Conservation (phyloP, 495 filamentous ascomycete species). For the Aspergillus conjunctus region DNA sequence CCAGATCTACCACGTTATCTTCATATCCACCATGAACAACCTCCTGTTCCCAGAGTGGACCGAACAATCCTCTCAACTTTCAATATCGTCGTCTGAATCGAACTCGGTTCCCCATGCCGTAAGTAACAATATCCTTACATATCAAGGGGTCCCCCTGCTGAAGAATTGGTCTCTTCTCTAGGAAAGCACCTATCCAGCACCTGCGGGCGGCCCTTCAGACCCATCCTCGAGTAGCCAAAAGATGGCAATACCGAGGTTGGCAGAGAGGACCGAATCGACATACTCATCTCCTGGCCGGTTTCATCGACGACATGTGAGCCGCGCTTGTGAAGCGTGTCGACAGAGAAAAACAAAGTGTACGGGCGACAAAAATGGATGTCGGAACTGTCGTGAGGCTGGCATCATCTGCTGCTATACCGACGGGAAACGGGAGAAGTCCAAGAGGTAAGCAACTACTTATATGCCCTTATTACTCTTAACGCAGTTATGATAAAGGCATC, state of each 20-base stretch:
- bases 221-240: slow-evolving; percentile 29
- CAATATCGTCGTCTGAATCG: background rate
- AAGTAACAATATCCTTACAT: background rate
- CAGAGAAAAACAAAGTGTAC: slow-evolving; percentile 61
- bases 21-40: background rate
- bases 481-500: background rate
- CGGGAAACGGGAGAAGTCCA: slow-evolving; percentile 59
- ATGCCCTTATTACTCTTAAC: background rate
- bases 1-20: background rate
- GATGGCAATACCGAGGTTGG: slow-evolving; percentile 46
- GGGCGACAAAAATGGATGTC: slow-evolving; percentile 56
- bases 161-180: background rate
- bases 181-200: slow-evolving; percentile 31
- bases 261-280: slow-evolving; percentile 43
- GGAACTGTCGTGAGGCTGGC: slow-evolving; percentile 55
- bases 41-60: background rate
- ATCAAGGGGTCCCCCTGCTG: background rate
- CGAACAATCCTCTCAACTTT: background rate
- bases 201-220: slow-evolving; percentile 24
- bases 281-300: slow-evolving; percentile 41
- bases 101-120: background rate
- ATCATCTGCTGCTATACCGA: slow-evolving; percentile 57
- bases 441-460: slow-evolving; percentile 40
- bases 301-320: slow-evolving; percentile 47
- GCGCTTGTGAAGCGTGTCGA: slow-evolving; percentile 52